Percentiles rank a stretch among this genome's conserved stretches.
phyloP scores from a whole-genome alignment of 208 protist genomes.

The Herpetomonas samuelpessoai region DNA sequence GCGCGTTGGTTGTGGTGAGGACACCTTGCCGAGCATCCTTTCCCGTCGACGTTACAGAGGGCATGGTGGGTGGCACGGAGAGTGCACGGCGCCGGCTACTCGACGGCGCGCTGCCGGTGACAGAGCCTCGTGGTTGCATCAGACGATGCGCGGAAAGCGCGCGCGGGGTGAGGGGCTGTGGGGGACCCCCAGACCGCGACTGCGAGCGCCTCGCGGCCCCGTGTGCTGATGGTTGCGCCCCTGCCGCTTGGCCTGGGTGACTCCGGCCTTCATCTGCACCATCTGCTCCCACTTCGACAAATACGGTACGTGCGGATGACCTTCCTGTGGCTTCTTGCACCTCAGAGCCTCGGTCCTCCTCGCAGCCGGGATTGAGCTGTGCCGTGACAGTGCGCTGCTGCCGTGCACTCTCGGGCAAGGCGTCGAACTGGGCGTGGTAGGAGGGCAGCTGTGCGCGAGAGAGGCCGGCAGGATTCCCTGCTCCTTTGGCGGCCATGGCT shows the following conservation, averaged over 20 bases:
- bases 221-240: neutral
- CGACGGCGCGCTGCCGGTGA: neutral
- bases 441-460: neutral
- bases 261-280: too few species aligned
- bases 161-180: slow-evolving; percentile 3
- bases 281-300: too few species aligned
- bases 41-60: neutral
- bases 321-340: too few species aligned
- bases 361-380: too few species aligned
- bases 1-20: too few species aligned
- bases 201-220: too few species aligned
- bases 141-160: slow-evolving; percentile 5
- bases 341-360: too few species aligned
- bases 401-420: neutral
- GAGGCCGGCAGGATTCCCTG: neutral
- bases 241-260: too few species aligned
- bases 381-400: too few species aligned
- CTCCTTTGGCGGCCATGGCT: neutral
- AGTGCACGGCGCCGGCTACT: neutral
- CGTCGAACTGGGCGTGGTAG: neutral
- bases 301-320: too few species aligned
- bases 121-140: neutral
- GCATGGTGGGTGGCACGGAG: neutral
- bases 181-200: neutral
- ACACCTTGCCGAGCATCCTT: too few species aligned